Base-by-base conservation (phyloP, 2,329 filamentous ascomycete species). In the Basipetospora chlamydospora region DNA sequence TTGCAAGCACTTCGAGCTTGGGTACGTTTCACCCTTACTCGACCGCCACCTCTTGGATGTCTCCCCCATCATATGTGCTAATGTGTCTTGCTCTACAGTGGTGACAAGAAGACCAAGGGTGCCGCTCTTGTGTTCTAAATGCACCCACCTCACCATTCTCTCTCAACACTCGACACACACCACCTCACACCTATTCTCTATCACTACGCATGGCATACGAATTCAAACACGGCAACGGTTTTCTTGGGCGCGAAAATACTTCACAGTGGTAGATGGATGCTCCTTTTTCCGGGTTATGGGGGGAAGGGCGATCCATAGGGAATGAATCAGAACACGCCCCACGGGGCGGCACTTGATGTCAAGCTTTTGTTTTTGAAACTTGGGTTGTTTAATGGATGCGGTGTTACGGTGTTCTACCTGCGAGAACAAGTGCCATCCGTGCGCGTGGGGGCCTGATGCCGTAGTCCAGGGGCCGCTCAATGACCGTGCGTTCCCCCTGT, bases 81-180 rank as follows among this genome's bases (percentile, higher is more conserved):
- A 72, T 43, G 45, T 47, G 15, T 20, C 29, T 41, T 13, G 45
- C 42, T 46, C 39, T 51, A 56, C 54, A 93, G 90, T 80, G 90
- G 90, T 78, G 90, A 98, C 81, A 98, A 98, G 87, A 98, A 98
- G 85, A 98, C 90, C 58, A 98, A 98, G 86, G 90, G 90, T 81
- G 90, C 90, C 57, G 90, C 90, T 67, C 79, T 98, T 60, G 90
- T 98, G 59, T 98, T 98, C 78, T 98, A 94, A 80, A 70, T 73
- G 66, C 61, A 57, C 66, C 66, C 58, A 21, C 16, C n/a, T n/a
- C n/a, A n/a, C n/a, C n/a, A n/a, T n/a, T n/a, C n/a, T n/a, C n/a
- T n/a, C n/a, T n/a, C n/a, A n/a, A n/a, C n/a, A n/a, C n/a, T n/a
- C n/a, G n/a, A n/a, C n/a, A n/a, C n/a, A n/a, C n/a, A n/a, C n/a